Evolutionary conservation across 768 basidiomycete genomes (phyloP).

Genomic region (Leucocoprinus leucothites): DNA sequence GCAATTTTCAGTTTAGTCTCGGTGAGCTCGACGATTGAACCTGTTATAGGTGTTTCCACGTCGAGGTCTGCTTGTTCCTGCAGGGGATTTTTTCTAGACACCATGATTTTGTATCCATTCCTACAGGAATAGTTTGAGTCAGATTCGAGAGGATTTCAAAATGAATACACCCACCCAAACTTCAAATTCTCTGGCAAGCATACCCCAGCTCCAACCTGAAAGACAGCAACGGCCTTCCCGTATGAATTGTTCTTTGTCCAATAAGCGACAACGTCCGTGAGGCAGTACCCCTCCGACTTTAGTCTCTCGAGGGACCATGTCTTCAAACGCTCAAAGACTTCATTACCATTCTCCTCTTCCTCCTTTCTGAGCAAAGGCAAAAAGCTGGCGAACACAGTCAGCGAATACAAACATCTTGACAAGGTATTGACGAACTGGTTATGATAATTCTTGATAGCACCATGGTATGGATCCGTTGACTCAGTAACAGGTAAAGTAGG

Average conservation of each 20-base stretch:
- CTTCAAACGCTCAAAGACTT: constrained; percentile 59
- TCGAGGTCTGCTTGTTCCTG: constrained; percentile 28
- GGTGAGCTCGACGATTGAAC: constrained; percentile 49
- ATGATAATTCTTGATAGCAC: constrained; percentile 51
- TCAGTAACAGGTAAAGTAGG: constrained; percentile 31
- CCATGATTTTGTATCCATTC: constrained; percentile 64
- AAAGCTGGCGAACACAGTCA: constrained; percentile 30
- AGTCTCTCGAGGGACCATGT: constrained; percentile 64
- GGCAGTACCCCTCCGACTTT: constrained; percentile 66
- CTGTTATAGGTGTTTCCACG: constrained; percentile 36
- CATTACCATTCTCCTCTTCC: constrained; percentile 59
- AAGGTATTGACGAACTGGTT: constrained; percentile 39
- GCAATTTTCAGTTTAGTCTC: constrained; percentile 53
- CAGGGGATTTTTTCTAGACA: constrained; percentile 63
- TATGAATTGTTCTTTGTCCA: constrained; percentile 66
- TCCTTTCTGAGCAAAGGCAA: constrained; percentile 53
- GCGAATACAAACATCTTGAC: neutral
- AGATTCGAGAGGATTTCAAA: neutral
- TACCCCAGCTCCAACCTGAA: constrained; percentile 61
- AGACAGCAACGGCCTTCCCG: constrained; percentile 65
- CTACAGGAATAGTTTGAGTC: constrained; percentile 32
- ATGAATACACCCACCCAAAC: constrained; percentile 58
- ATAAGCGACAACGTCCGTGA: constrained; percentile 63
- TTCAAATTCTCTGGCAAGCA: constrained; percentile 55
- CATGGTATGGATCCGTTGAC: constrained; percentile 40